Percentiles rank a stretch among this genome's conserved stretches.
Evolutionary conservation across 2,329 filamentous ascomycete species (phyloP).

Genomic region (Juglanconis oblonga): DNA sequence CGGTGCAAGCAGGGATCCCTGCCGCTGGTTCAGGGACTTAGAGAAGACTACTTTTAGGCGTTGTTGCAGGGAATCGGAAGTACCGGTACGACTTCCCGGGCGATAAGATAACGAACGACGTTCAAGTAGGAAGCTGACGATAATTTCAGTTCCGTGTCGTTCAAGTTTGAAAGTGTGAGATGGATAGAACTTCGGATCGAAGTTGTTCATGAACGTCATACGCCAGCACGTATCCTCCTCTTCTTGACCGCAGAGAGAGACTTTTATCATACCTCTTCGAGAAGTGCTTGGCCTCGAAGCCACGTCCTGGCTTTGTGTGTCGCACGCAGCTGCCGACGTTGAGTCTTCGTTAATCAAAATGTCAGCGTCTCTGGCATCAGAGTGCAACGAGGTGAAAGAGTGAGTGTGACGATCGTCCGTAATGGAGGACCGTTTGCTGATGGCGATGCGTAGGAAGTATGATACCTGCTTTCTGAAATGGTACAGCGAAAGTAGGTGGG

Average conservation of each 20-base stretch:
- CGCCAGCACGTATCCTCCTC: too few species aligned
- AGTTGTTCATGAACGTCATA: too few species aligned
- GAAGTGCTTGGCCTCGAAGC: too few species aligned
- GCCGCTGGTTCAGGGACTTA: neutral
- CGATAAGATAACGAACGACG: neutral
- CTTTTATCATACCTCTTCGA: too few species aligned
- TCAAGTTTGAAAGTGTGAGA: too few species aligned
- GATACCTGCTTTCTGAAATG: constrained; percentile 98
- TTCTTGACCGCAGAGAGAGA: too few species aligned
- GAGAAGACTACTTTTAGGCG: neutral
- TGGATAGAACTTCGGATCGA: too few species aligned
- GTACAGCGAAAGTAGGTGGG: constrained; percentile 90
- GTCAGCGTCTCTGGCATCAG: constrained; percentile 91
- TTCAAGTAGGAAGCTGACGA: too few species aligned
- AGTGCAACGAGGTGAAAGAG: constrained; percentile 97
- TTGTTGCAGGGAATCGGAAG: neutral
- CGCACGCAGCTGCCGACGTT: too few species aligned
- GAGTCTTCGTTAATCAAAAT: constrained; percentile 44
- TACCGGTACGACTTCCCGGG: neutral
- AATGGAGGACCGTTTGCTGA: neutral
- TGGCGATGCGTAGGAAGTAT: constrained; percentile 64
- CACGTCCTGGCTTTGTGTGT: too few species aligned
- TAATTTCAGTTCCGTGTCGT: too few species aligned
- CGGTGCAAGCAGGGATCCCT: neutral
- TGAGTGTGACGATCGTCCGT: constrained; percentile 41